Base-by-base conservation (phyloP, 1,139 yeast species). In the Groenewaldozyma sp. region DNA sequence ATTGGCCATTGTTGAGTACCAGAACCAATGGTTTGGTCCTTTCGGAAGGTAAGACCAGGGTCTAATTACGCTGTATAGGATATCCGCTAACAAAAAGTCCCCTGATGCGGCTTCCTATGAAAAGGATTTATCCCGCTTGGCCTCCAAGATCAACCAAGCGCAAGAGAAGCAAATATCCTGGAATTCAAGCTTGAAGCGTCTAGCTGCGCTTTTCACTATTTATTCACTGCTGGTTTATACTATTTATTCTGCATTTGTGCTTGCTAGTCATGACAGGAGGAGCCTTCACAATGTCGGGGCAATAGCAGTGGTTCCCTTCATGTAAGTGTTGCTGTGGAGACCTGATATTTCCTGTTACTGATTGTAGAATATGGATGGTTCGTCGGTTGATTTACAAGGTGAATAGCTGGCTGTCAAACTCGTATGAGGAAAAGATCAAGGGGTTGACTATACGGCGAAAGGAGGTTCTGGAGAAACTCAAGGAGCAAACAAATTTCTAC, bases 401-500 rank as follows among this genome's bases (percentile, higher is more conserved):
- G 36, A 49, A 48, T 36, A 46, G 43, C 13, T 52, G 53, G 42
- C 39, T 54, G 13, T 47, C 40, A 11, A 35, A 41, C 17, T 40
- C 50, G 9, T 53, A 51, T 20, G 54, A 52, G 19, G 57, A 57
- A 42, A 49, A 54, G 26, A 55, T 74, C 43, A 62, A 63, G 39
- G 46, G 52, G 6, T 62, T 80, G 45, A 67, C 69, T 47, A 64
- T 66, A 29, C 63, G 69, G 42, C 94, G 82, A 47, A 65, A 68
- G 43, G 67, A 65, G 24, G 80, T 81, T 59, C 71, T 88, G 37
- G 80, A 77, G 16, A 87, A 82, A 44, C 67, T 88, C 60, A 88
- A 88, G 60, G 74, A 76, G 44, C 70, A 74, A 51, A 83, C 95
- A 18, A 82, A 83, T 51, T 91, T 78, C 59, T 74, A 81, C 51